Base-by-base conservation (phyloP, 106 monocot genomes). In the Narthecium ossifragum region DNA sequence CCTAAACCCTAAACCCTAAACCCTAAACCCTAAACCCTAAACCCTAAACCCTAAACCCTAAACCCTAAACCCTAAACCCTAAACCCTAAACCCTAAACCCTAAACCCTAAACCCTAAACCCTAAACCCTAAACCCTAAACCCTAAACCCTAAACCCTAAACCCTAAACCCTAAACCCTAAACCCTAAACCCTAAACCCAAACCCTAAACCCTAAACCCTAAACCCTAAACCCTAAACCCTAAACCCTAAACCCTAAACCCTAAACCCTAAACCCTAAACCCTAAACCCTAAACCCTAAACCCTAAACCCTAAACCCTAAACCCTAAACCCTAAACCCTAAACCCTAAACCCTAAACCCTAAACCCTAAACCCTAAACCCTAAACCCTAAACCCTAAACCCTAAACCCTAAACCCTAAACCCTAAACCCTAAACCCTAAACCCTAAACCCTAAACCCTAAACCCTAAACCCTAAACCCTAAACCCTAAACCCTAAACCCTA, bases 191-290 rank as follows among this genome's bases (percentile, higher is more conserved):
- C 20, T 47, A 47, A 47, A 47, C 47, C 47, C 47, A 47, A 47
- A 47, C 47, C 51, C 51, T 52, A 52, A 52, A 52, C 51, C 51
- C 51, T 52, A 52, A 52, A 52, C 51, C 51, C 51, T n/a, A 14
- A 14, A 14, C 20, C 13, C 13, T n/a, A 14, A 14, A 14, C n/a
- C 47, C 20, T 4, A 8, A 47, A 47, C 5, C 47, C 47, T 17
- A 4, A 14, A n/a, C 6, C 13, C 13, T 17, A 4, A 14, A n/a
- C 47, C 47, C 20, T n/a, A 47, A 47, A 6, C 47, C 47, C 15
- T 8, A 47, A 47, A 6, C 47, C 47, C 4, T 4, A 14, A 14
- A 4, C 13, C 13, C 4, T 4, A 14, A 14, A 6, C 20, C 13
- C 4, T 9, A n/a, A 47, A 6, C 13, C 47, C 15, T 4, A n/a